phyloP scores from a whole-genome alignment of 345 rosid genomes.

The Populus nigra region DNA sequence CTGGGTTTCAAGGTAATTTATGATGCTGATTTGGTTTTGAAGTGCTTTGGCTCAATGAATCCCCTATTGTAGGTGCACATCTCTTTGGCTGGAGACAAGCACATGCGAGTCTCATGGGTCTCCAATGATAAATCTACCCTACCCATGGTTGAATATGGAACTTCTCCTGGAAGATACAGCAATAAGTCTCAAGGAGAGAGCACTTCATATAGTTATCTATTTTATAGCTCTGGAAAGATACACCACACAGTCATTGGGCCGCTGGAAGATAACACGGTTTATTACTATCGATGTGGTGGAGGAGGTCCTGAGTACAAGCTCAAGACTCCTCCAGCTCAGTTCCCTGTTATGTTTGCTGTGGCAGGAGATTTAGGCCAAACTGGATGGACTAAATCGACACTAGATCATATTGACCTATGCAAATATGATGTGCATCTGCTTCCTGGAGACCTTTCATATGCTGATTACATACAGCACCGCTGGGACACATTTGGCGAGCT shows the following conservation, averaged over 20 bases:
- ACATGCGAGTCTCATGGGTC: constrained; percentile 79
- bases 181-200: constrained; percentile 60
- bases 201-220: constrained; percentile 65
- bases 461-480: constrained; percentile 72
- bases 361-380: constrained; percentile 97
- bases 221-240: constrained; percentile 87
- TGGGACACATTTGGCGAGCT: constrained; percentile 95
- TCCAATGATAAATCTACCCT: constrained; percentile 61
- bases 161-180: constrained; percentile 58
- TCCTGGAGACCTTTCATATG: constrained; percentile 96
- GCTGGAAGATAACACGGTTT: constrained; percentile 53
- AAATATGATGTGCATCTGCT: constrained; percentile 74
- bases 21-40: background rate
- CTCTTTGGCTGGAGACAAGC: constrained; percentile 81
- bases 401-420: constrained; percentile 76
- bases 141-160: constrained; percentile 77
- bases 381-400: constrained; percentile 92
- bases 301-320: constrained; percentile 82
- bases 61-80: constrained; percentile 48
- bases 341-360: constrained; percentile 83
- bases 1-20: background rate
- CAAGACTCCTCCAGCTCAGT: constrained; percentile 72
- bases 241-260: constrained; percentile 89
- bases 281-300: constrained; percentile 80
- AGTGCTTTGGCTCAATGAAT: background rate